These are phyloP conservation scores for Saraca asoca DNA, from an alignment of 331 rosid genomes.

Conservation along the genomic window DNA sequence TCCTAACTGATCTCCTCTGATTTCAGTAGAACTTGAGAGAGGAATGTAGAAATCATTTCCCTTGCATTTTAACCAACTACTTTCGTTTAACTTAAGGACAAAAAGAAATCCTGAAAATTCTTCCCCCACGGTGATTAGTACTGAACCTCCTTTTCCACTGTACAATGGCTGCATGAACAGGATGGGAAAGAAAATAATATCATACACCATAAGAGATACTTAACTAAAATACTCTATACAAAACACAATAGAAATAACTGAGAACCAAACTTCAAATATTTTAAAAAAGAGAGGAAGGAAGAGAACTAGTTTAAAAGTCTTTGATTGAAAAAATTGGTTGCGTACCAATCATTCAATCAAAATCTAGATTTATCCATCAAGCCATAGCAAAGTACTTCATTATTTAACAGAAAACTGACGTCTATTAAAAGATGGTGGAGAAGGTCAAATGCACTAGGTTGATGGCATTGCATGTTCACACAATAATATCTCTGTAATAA, in stretches of 20 bases:
- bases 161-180: conserved; percentile 64
- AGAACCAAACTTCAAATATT: conserved; percentile 31
- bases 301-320: neutral
- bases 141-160: conserved; percentile 59
- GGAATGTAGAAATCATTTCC: conserved; percentile 87
- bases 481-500: neutral
- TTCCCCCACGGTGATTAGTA: conserved; percentile 67
- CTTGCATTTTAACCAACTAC: conserved; percentile 61
- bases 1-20: conserved; percentile 38
- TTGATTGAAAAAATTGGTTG: too few relatives aligned
- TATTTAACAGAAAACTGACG: too few relatives aligned
- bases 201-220: neutral
- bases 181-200: conserved; percentile 38
- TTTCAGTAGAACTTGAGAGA: conserved; percentile 52
- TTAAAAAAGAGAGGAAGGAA: conserved; percentile 16
- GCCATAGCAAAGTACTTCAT: too few relatives aligned
- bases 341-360: too few relatives aligned
- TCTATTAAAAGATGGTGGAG: neutral
- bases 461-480: neutral
- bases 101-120: conserved; percentile 76
- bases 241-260: neutral
- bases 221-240: conserved; percentile 11
- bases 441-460: neutral
- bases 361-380: conserved; percentile 1
- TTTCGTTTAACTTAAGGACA: conserved; percentile 72